Evolutionary conservation across 2,329 filamentous ascomycete species (phyloP).

Genomic region (Talaromyces piceae): DNA sequence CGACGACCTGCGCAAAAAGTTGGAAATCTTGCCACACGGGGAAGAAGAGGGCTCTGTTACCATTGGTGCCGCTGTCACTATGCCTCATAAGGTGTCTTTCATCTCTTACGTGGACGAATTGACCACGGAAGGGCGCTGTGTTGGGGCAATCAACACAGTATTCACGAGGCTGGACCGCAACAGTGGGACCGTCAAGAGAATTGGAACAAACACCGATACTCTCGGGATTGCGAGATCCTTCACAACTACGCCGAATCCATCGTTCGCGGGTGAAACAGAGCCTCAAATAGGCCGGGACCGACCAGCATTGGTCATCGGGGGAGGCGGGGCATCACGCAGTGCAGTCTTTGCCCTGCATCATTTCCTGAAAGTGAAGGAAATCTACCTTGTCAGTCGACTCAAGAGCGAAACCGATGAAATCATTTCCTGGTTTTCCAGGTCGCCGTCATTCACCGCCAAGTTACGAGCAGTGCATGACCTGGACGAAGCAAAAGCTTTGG

Average conservation of each 20-base stretch:
- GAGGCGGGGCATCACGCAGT: conserved; percentile 16
- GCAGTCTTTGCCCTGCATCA: conserved; percentile 18
- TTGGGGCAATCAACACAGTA: conserved; percentile 16
- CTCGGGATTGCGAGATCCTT: conserved; percentile 58
- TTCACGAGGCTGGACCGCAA: conserved; percentile 39
- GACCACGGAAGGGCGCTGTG: conserved; percentile 47
- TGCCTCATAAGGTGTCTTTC: conserved; percentile 72
- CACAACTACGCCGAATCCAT: not conserved
- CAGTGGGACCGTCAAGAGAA: conserved; percentile 37
- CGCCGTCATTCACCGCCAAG: conserved; percentile 7
- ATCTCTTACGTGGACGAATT: conserved; percentile 61
- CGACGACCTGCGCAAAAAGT: conserved; percentile 3
- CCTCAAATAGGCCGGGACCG: not conserved
- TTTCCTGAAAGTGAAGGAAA: conserved; percentile 15
- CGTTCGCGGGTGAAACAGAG: not conserved
- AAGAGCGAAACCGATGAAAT: conserved; percentile 16
- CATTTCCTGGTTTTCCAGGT: conserved; percentile 10
- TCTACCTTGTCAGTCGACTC: conserved; percentile 17
- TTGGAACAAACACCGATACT: conserved; percentile 71
- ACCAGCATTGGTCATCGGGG: conserved; percentile 16
- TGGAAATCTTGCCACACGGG: not conserved
- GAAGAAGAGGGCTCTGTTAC: not conserved
- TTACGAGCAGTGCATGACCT: conserved; percentile 12
- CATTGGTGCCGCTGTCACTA: conserved; percentile 61
- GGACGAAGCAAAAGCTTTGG: conserved; percentile 6